Percentiles rank a stretch among this genome's conserved stretches.
Evolutionary conservation across 768 basidiomycete species (phyloP).

Genomic region (Cyclocybe aegerita): DNA sequence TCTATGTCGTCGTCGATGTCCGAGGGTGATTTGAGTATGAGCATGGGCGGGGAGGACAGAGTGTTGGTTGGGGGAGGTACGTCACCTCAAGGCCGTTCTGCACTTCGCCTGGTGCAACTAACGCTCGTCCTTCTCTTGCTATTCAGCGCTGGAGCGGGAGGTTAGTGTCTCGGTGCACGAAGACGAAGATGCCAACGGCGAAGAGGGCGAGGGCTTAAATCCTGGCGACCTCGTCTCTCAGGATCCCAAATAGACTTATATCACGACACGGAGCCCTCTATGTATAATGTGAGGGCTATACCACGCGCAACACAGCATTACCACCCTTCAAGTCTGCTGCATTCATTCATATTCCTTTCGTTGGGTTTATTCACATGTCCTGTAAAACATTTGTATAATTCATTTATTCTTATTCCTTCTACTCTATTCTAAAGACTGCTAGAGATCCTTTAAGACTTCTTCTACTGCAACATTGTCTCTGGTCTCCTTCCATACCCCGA

Average conservation of each 20-base stretch:
- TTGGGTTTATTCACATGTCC: background rate
- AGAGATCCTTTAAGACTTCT: conserved; percentile 33
- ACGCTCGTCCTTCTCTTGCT: conserved; percentile 17
- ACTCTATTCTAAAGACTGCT: conserved; percentile 9
- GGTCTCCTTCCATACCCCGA: conserved; percentile 58
- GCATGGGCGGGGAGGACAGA: conserved; percentile 14
- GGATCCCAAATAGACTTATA: conserved; percentile 14
- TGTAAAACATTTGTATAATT: conserved; percentile 18
- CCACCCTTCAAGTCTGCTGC: too few relatives aligned
- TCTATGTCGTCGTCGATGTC: conserved; percentile 20
- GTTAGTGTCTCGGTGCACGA: conserved; percentile 21
- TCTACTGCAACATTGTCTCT: conserved; percentile 41
- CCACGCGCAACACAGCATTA: too few relatives aligned
- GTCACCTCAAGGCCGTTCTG: conserved; percentile 10
- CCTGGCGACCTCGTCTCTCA: conserved; percentile 9
- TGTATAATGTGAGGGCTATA: background rate
- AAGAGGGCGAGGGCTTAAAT: conserved; percentile 14
- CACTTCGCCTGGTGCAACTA: conserved; percentile 8
- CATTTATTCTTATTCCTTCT: conserved; percentile 7
- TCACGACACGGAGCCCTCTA: background rate
- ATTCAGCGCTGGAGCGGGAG: conserved; percentile 20
- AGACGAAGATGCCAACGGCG: conserved; percentile 16
- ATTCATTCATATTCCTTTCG: too few relatives aligned
- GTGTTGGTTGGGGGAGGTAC: conserved; percentile 13
- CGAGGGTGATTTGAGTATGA: conserved; percentile 16